Conservation (phyloP, 495 filamentous ascomycete species). For the Letharia columbiana region DNA sequence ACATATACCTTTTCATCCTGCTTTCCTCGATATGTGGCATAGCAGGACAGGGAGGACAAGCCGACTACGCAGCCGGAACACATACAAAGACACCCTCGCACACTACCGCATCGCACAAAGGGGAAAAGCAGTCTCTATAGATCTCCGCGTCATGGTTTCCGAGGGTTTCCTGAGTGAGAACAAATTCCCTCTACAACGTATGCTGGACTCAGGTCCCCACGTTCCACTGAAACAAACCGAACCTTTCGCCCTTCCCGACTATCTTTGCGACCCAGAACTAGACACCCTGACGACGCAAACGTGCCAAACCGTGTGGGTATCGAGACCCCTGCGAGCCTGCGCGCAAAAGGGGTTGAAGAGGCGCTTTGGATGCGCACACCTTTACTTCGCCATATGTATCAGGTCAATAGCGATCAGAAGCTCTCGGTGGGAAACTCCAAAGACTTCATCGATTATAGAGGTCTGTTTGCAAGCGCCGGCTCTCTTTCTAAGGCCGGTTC, state of each 20-base stretch:
- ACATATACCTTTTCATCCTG: too few species aligned
- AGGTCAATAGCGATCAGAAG: neutral
- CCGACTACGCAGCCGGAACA: slow-evolving; percentile 60
- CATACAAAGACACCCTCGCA: slow-evolving; percentile 43
- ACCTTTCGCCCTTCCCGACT: slow-evolving; percentile 30
- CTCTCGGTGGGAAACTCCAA: too few species aligned
- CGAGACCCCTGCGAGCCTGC: neutral
- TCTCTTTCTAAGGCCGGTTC: slow-evolving; percentile 26
- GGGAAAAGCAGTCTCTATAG: slow-evolving; percentile 23
- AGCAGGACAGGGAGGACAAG: slow-evolving; percentile 54
- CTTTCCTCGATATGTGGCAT: too few species aligned
- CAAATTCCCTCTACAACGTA: neutral
- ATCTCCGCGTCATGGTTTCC: slow-evolving; percentile 21
- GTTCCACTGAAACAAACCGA: neutral
- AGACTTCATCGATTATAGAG: neutral
- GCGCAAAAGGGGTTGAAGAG: neutral
- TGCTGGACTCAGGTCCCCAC: neutral
- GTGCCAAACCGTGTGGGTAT: slow-evolving; percentile 28
- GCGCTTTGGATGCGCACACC: slow-evolving; percentile 2
- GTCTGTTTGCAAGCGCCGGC: slow-evolving; percentile 11
- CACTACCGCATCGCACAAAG: slow-evolving; percentile 24
- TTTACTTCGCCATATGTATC: neutral
- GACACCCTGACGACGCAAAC: slow-evolving; percentile 18
- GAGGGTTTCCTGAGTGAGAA: slow-evolving; percentile 23
- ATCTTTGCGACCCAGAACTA: slow-evolving; percentile 29